These are phyloP conservation scores for Aureobasidium namibiae DNA, from an alignment of 2,329 filamentous ascomycete species.

Conservation along the genomic window DNA sequence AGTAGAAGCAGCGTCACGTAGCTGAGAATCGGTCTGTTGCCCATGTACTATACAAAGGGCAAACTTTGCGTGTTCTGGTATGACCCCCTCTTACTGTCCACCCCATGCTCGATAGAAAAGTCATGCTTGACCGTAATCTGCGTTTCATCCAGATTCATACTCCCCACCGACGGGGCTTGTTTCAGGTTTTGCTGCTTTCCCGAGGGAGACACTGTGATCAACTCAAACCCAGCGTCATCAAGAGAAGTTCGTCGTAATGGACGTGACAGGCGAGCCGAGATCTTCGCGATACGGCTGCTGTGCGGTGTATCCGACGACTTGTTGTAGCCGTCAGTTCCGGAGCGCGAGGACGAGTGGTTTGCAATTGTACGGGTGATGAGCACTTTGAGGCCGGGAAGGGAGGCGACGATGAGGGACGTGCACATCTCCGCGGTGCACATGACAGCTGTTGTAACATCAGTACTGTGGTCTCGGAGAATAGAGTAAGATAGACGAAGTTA, in stretches of 20 bases:
- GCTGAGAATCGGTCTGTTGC: too few species aligned
- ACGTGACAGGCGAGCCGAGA: not conserved
- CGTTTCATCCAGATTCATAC: not conserved
- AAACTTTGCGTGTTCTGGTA: not conserved
- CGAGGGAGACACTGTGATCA: not conserved
- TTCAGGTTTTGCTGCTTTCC: not conserved
- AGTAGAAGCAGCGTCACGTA: too few species aligned
- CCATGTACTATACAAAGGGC: not conserved
- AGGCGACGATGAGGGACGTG: slow-evolving; percentile 1
- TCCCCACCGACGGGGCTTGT: not conserved
- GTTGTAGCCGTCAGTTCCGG: not conserved
- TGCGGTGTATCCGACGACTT: not conserved
- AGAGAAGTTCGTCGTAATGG: not conserved
- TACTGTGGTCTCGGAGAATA: not conserved
- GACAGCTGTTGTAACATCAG: not conserved
- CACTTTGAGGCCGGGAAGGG: slow-evolving; percentile 6
- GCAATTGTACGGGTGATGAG: not conserved
- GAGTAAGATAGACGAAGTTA: not conserved
- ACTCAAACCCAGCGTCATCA: not conserved
- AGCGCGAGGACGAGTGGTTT: not conserved
- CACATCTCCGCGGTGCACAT: slow-evolving; percentile 12
- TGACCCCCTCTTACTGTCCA: not conserved
- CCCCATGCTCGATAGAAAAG: not conserved
- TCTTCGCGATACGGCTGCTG: not conserved
- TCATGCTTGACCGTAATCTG: not conserved